Evolutionary conservation across 169 alveolate genomes (phyloP), one percentile per base, ranked within the genome.

Genomic region (Prorocentrum cordatum): DNA sequence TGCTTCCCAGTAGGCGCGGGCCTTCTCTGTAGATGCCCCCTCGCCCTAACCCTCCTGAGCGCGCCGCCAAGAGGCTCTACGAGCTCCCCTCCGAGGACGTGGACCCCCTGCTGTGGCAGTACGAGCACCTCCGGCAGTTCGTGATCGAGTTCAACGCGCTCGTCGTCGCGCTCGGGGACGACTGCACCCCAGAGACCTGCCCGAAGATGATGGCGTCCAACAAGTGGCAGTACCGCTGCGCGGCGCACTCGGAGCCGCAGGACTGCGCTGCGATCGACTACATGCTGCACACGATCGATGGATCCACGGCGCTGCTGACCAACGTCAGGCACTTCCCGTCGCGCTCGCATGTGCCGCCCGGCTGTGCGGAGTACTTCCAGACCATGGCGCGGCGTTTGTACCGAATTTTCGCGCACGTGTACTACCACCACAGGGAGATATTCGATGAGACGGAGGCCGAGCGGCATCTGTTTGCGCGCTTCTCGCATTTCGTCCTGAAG

Each of bases 261-360:
- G 97, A 95, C 73, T 95, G 98, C 64, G 93, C 96, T 42, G 98
- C 98, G 22, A 96, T 96, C 33, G 97, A 96, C 92, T 96, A 96
- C 91, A 96, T 95, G 97, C 93, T 94, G 14, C 98, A 95, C 85
- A 94, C 95, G 58, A 92, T 96, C 26, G 98, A 96, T 72, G 93
- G 95, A 70, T 92, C 96, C 62, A 94, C 96, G 26, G 91, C 95
- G 12, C 89, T 95, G 39, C 92, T 95, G 27, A 94, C 94, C 35
- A 94, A 93, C 88, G 91, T 83, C 9, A 94, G 95, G 90, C 94
- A 92, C 66, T 95, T 93, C 68, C 92, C 94, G 22, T 92, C 94
- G 77, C 92, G 89, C 33, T 61, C 83, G 47, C 89, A 83, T 50
- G 79, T 38, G 9, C 31, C 62, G 27, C 22, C 29, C 9, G n/a